Conservation (phyloP, 345 rosid species). For the Excoecaria cochinchinensis region DNA sequence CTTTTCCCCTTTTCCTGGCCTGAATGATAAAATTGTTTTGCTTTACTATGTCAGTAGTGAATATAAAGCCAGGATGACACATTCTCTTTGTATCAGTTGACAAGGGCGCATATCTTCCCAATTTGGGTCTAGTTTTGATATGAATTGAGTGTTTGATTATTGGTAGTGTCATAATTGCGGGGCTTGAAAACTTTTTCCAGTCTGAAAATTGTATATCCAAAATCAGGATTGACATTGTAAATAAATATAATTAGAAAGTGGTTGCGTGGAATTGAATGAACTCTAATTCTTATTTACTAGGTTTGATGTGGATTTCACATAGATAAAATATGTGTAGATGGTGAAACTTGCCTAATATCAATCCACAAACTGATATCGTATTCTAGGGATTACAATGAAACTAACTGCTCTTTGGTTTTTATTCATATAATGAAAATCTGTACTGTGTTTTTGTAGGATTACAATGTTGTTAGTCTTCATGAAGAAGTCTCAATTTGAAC, state of each 20-base stretch:
- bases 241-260: too few relatives aligned
- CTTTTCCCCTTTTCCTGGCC: background rate
- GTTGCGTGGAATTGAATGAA: too few relatives aligned
- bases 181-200: background rate
- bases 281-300: too few relatives aligned
- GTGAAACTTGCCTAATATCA: too few relatives aligned
- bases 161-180: background rate
- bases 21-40: background rate
- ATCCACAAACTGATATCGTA: too few relatives aligned
- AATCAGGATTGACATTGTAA: too few relatives aligned
- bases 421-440: background rate
- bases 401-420: too few relatives aligned
- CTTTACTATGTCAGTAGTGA: background rate
- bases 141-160: background rate
- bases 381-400: too few relatives aligned
- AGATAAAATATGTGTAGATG: too few relatives aligned
- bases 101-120: background rate
- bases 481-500: background rate
- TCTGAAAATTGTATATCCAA: too few relatives aligned
- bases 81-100: background rate
- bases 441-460: background rate
- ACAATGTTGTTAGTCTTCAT: background rate
- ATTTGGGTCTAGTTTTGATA: background rate
- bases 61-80: background rate
- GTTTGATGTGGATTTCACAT: too few relatives aligned